Evolutionary conservation across 441 rosid genomes (phyloP).

Genomic region (Populus hybrid): DNA sequence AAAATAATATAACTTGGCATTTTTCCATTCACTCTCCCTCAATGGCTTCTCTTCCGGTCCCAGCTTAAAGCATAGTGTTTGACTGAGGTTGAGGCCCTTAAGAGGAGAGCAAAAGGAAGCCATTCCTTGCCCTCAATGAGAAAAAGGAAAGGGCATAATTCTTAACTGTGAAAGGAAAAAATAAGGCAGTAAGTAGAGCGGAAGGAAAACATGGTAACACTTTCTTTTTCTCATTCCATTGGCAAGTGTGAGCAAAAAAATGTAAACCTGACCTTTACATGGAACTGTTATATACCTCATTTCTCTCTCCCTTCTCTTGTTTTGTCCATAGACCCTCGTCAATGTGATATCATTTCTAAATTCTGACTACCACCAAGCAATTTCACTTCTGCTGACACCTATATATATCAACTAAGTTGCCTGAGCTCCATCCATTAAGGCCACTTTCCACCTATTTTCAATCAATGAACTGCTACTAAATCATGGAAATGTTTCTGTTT

Average conservation of each 20-base stretch:
- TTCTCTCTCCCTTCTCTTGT: neutral
- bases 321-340: neutral
- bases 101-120: neutral
- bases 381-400: constrained; percentile 3
- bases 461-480: neutral
- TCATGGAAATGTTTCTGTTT: constrained; percentile 13
- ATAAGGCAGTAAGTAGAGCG: neutral
- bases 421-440: neutral
- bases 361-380: neutral
- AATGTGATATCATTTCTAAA: neutral
- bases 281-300: constrained; percentile 17
- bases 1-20: neutral
- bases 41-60: neutral
- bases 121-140: neutral
- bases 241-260: neutral
- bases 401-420: constrained; percentile 5
- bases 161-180: neutral
- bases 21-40: neutral
- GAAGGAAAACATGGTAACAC: neutral
- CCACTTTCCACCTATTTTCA: neutral
- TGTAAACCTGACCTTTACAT: constrained; percentile 21
- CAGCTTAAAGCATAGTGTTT: neutral
- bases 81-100: neutral
- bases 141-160: neutral
- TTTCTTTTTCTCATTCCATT: neutral